Percentiles rank a stretch among this genome's conserved stretches.
Evolutionary conservation across 23 red algal species (phyloP).

Genomic region (Agarophyton chilense): DNA sequence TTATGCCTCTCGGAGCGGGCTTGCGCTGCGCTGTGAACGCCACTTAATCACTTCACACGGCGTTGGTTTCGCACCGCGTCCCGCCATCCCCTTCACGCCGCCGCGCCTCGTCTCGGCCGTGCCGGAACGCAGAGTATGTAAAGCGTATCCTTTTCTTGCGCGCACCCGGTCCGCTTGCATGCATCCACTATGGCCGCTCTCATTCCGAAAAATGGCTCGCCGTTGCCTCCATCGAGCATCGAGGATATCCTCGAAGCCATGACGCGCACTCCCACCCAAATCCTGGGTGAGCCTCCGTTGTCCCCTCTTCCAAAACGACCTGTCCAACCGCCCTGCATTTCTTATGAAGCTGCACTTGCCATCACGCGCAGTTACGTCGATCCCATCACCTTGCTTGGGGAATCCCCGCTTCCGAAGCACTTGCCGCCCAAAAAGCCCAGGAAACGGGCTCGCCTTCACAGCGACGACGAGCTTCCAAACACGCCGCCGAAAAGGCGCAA

Average conservation of each 20-base stretch:
- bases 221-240: background rate
- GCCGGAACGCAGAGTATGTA: no score
- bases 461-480: no score
- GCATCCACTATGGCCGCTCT: background rate
- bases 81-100: no score
- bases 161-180: no score
- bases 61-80: no score
- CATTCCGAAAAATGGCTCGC: background rate
- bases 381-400: background rate
- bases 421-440: background rate
- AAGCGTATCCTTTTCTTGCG: no score
- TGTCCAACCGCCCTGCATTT: background rate
- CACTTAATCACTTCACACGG: no score
- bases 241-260: background rate
- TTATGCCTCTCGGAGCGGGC: no score
- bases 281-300: conserved; percentile 2
- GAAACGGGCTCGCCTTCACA: no score
- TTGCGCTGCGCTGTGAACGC: no score
- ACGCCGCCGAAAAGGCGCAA: background rate
- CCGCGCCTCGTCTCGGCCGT: no score
- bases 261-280: background rate
- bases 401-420: background rate
- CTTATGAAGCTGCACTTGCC: background rate
- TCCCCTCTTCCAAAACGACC: background rate
- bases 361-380: background rate